phyloP scores from a whole-genome alignment of 495 filamentous ascomycete genomes.

The Xylaria scruposa region DNA sequence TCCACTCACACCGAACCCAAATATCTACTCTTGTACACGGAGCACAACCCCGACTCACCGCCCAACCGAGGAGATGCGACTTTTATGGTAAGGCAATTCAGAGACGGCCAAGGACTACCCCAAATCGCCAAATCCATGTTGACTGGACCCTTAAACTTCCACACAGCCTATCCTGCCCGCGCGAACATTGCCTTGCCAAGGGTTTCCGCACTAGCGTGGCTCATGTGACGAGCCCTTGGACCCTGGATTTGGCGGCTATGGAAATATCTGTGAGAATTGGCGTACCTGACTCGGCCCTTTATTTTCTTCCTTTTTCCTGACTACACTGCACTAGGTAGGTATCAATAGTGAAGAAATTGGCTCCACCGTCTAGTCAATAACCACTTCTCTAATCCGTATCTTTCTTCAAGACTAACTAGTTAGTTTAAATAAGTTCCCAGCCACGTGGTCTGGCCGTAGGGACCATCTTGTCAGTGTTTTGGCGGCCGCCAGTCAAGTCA shows the following conservation, averaged over 20 bases:
- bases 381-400: background rate
- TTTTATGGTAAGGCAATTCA: background rate
- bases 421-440: background rate
- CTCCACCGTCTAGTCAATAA: background rate
- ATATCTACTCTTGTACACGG: background rate
- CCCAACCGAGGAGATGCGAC: background rate
- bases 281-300: conserved; percentile 5
- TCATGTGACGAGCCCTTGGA: conserved; percentile 17
- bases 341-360: background rate
- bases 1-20: conserved; percentile 18
- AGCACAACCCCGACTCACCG: conserved; percentile 22
- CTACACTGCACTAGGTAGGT: conserved; percentile 1
- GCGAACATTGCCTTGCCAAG: conserved; percentile 7
- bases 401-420: background rate
- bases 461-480: background rate
- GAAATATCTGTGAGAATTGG: background rate
- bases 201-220: conserved; percentile 3
- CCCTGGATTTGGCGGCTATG: conserved; percentile 7
- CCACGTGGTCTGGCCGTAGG: background rate
- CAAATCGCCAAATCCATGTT: conserved; percentile 12
- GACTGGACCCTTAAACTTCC: background rate
- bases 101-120: background rate
- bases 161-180: background rate
- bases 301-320: background rate
- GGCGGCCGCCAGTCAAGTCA: background rate